phyloP scores from a whole-genome alignment of 2,329 filamentous ascomycete species.

The Mollisiaceae sp. region DNA sequence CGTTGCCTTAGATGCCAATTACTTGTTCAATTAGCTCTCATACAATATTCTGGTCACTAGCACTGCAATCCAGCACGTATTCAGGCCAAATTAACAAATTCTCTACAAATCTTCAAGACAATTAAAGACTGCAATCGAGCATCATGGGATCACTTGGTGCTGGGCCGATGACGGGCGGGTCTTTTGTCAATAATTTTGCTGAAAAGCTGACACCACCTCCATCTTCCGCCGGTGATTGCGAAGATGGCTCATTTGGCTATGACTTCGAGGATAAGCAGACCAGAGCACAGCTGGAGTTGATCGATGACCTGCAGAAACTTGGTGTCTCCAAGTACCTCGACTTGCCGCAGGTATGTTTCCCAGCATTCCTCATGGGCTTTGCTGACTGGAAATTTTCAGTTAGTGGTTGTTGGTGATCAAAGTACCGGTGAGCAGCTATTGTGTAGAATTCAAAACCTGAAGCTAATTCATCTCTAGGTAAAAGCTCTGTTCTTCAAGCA shows the following conservation, averaged over 20 bases:
- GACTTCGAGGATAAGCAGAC: constrained; percentile 31
- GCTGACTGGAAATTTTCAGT: constrained; percentile 16
- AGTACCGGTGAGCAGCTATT: constrained; percentile 36
- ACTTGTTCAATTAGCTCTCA: neutral
- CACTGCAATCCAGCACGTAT: too few species aligned
- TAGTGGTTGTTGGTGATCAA: constrained; percentile 49
- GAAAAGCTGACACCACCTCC: neutral
- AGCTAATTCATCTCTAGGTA: constrained; percentile 30
- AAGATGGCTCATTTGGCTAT: constrained; percentile 21
- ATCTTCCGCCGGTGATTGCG: neutral
- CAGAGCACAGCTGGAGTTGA: constrained; percentile 23
- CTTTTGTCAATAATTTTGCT: neutral
- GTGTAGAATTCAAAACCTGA: neutral
- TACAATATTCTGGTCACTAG: too few species aligned
- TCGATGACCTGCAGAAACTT: constrained; percentile 32
- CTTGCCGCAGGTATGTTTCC: constrained; percentile 27
- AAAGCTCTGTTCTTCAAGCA: constrained; percentile 43
- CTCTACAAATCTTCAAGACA: too few species aligned
- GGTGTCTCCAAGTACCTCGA: constrained; percentile 26
- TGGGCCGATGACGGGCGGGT: neutral
- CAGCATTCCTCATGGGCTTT: neutral
- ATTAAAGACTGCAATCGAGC: neutral
- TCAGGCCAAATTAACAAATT: too few species aligned
- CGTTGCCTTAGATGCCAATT: neutral
- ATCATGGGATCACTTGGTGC: neutral